Percentiles rank a stretch among this genome's conserved stretches.
These are phyloP conservation scores for Atalantia buxifolia DNA, from an alignment of 345 rosid species.

Conservation along the genomic window DNA sequence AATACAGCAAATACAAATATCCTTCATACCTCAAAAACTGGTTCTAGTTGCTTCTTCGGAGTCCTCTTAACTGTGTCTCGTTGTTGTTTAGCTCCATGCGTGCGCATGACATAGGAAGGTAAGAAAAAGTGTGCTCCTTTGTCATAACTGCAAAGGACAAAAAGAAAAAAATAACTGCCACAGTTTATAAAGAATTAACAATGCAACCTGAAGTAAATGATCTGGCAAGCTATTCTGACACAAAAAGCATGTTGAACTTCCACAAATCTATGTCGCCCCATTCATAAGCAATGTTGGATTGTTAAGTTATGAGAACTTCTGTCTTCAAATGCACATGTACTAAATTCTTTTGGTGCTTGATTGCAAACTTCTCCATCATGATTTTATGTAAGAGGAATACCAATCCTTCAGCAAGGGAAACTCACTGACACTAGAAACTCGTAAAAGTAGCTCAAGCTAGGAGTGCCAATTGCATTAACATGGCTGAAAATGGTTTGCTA, in stretches of 20 bases:
- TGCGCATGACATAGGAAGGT: conserved; percentile 86
- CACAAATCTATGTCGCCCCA: neutral
- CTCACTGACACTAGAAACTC: neutral
- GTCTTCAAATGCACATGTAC: neutral
- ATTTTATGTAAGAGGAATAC: neutral
- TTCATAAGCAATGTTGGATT: neutral
- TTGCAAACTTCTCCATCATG: neutral
- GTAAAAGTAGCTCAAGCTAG: neutral
- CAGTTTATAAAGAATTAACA: conserved; percentile 8
- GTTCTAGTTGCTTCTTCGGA: conserved; percentile 61
- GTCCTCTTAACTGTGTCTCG: conserved; percentile 67
- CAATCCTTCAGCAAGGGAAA: neutral
- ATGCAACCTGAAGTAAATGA: neutral
- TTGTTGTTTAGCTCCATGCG: conserved; percentile 83
- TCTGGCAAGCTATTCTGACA: neutral
- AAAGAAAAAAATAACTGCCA: conserved; percentile 3
- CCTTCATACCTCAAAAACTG: conserved; percentile 73
- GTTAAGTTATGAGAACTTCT: neutral
- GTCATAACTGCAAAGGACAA: conserved; percentile 57
- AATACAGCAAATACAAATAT: conserved; percentile 7
- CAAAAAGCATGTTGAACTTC: neutral
- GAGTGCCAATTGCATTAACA: neutral
- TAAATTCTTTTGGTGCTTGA: neutral
- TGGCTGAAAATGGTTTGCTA: neutral
- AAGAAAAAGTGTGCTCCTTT: conserved; percentile 87